A percentile compares a stretch with the other conserved stretches of the same genome.
Conservation (phyloP, 257 asterid species). For the Ballota nigra region DNA sequence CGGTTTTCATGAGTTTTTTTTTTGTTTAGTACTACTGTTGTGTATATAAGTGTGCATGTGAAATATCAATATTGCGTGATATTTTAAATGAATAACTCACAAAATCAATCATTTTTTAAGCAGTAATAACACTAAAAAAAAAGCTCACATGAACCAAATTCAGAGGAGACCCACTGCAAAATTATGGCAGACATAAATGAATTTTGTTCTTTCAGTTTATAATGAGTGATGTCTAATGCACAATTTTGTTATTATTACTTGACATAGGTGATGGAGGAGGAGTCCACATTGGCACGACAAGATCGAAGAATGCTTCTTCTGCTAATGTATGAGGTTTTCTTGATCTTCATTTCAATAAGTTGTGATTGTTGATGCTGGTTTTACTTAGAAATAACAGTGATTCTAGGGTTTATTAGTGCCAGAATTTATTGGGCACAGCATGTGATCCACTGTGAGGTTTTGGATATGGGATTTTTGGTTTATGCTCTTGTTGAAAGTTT, state of each 20-base stretch:
- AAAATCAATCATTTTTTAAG: too few relatives aligned
- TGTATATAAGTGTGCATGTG: too few relatives aligned
- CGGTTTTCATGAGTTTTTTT: too few relatives aligned
- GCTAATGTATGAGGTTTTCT: slow-evolving; percentile 32
- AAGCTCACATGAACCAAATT: too few relatives aligned
- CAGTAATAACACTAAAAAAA: too few relatives aligned
- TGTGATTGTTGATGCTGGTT: not conserved
- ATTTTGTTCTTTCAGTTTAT: not conserved
- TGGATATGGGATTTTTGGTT: not conserved
- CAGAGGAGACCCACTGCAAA: too few relatives aligned
- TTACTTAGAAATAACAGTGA: not conserved
- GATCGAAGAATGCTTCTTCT: slow-evolving; percentile 31
- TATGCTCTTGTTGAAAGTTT: slow-evolving; percentile 1
- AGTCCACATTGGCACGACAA: slow-evolving; percentile 15
- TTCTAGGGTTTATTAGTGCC: not conserved
- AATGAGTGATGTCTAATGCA: not conserved
- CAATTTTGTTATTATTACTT: slow-evolving; percentile 10
- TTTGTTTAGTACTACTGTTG: too few relatives aligned
- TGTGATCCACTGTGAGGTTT: not conserved
- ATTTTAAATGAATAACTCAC: too few relatives aligned
- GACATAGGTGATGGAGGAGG: slow-evolving; percentile 31
- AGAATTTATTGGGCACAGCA: not conserved
- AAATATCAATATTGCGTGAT: too few relatives aligned
- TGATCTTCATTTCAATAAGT: not conserved
- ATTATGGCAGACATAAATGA: too few relatives aligned